phyloP scores from a whole-genome alignment of 2,329 filamentous ascomycete genomes.

The Penicillium sp. region DNA sequence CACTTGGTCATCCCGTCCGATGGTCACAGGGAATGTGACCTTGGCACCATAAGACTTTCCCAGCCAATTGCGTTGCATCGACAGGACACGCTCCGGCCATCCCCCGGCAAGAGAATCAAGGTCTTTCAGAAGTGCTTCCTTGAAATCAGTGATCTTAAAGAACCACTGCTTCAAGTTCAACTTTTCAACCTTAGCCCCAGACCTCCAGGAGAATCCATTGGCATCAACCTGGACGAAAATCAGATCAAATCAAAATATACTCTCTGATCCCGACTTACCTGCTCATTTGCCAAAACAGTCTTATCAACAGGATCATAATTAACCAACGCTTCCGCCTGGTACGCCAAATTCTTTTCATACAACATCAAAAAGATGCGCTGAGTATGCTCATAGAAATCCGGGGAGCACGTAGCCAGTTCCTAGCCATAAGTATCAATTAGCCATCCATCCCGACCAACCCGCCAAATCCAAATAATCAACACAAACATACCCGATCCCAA shows the following conservation, averaged over 20 bases:
- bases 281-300: slow-evolving; percentile 88
- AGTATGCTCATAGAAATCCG: slow-evolving; percentile 84
- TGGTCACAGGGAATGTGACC: slow-evolving; percentile 66
- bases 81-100: slow-evolving; percentile 80
- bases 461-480: neutral
- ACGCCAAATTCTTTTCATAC: slow-evolving; percentile 71
- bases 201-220: slow-evolving; percentile 82
- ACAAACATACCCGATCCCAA: slow-evolving; percentile 69
- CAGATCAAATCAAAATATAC: neutral
- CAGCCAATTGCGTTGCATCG: slow-evolving; percentile 87
- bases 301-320: slow-evolving; percentile 90
- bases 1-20: slow-evolving; percentile 32
- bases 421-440: slow-evolving; percentile 38
- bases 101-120: slow-evolving; percentile 64
- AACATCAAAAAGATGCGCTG: slow-evolving; percentile 81
- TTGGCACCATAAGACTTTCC: slow-evolving; percentile 73
- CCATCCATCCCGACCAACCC: neutral
- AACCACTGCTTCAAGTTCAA: slow-evolving; percentile 84
- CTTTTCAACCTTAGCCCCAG: slow-evolving; percentile 80
- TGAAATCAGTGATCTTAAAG: slow-evolving; percentile 76
- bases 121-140: slow-evolving; percentile 69
- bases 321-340: slow-evolving; percentile 78
- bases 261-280: slow-evolving; percentile 43
- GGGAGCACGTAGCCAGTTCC: slow-evolving; percentile 83
- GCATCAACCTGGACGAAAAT: slow-evolving; percentile 62